Percentiles rank a stretch among this genome's conserved stretches.
These are phyloP conservation scores for Hypoxylon subgilvum DNA, from an alignment of 495 filamentous ascomycete species.

Conservation along the genomic window DNA sequence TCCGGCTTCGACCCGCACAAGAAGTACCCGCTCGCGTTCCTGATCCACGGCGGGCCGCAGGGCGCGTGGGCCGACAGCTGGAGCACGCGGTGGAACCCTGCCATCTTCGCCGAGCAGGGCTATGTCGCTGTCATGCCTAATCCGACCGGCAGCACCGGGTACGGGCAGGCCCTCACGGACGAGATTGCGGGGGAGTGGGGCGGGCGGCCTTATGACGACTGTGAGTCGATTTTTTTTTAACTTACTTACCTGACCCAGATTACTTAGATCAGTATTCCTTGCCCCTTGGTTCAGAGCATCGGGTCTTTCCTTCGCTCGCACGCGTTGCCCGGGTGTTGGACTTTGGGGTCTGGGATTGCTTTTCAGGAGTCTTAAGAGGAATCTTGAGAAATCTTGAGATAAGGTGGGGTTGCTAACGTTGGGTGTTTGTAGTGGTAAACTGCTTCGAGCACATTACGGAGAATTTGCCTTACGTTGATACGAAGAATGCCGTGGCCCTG, in stretches of 20 bases:
- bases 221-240: conserved; percentile 20
- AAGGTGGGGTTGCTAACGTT: not conserved
- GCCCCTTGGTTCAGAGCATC: too few relatives aligned
- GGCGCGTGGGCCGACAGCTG: conserved; percentile 83
- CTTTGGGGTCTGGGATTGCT: too few relatives aligned
- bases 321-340: too few relatives aligned
- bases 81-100: conserved; percentile 91
- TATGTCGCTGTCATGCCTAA: conserved; percentile 89
- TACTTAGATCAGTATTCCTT: too few relatives aligned
- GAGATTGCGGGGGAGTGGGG: conserved; percentile 81
- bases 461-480: conserved; percentile 77
- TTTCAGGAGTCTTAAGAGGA: not conserved
- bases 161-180: conserved; percentile 80
- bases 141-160: conserved; percentile 85
- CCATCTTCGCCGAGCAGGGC: conserved; percentile 88
- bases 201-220: conserved; percentile 75
- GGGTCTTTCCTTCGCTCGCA: too few relatives aligned
- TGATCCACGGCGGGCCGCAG: conserved; percentile 91
- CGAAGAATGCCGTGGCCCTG: conserved; percentile 73
- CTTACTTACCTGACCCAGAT: too few relatives aligned
- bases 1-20: conserved; percentile 73
- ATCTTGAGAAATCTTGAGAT: not conserved
- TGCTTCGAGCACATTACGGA: conserved; percentile 78
- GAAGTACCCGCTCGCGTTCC: conserved; percentile 80
- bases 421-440: conserved; percentile 59